These are phyloP conservation scores for Coemansia sp. DNA, from an alignment of 192 early-diverging fungal genomes.

Conservation along the genomic window DNA sequence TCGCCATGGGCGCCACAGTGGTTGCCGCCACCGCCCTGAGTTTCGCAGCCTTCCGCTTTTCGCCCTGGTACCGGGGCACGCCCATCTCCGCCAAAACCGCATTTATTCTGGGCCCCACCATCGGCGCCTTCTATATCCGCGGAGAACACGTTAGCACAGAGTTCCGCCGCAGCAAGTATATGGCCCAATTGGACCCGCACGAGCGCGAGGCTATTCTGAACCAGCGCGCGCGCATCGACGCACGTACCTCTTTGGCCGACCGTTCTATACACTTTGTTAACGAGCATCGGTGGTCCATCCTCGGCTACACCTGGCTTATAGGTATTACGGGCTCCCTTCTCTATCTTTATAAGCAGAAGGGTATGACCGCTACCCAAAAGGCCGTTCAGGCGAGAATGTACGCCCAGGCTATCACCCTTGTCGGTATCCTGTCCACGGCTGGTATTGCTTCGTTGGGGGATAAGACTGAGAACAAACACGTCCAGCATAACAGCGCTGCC, in stretches of 20 bases:
- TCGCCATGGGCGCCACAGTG: constrained; percentile 33
- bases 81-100: constrained; percentile 52
- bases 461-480: constrained; percentile 20
- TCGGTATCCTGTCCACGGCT: constrained; percentile 62
- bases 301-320: constrained; percentile 52
- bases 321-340: constrained; percentile 41
- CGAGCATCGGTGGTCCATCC: constrained; percentile 49
- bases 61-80: constrained; percentile 30
- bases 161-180: constrained; percentile 38
- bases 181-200: constrained; percentile 19
- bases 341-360: constrained; percentile 49
- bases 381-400: constrained; percentile 73
- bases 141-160: constrained; percentile 45
- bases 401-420: constrained; percentile 65
- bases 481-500: constrained; percentile 36
- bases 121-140: constrained; percentile 52
- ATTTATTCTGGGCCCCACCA: constrained; percentile 42
- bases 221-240: constrained; percentile 5
- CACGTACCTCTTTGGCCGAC: constrained; percentile 14
- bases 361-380: constrained; percentile 63
- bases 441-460: constrained; percentile 50
- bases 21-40: constrained; percentile 29
- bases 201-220: constrained; percentile 21
- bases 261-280: constrained; percentile 34
- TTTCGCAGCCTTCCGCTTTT: constrained; percentile 31